Conservation (phyloP, 2,329 filamentous ascomycete genomes). For the Pezicula radicicola region DNA sequence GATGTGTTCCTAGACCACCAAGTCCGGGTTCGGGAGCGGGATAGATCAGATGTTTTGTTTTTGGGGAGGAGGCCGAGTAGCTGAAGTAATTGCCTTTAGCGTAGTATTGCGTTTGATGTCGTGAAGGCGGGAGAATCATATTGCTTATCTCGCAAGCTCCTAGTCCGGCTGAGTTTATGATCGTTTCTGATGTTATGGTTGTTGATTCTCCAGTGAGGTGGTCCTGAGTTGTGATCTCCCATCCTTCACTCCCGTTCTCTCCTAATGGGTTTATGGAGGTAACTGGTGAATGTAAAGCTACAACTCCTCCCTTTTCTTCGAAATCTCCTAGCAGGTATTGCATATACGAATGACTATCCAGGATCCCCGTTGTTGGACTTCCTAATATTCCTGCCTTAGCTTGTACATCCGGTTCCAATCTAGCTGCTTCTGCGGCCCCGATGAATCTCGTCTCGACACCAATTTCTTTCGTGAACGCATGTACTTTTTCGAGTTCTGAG, state of each 20-base stretch:
- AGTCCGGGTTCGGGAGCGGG: conserved; percentile 80
- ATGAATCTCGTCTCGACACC: conserved; percentile 74
- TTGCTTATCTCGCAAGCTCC: conserved; percentile 76
- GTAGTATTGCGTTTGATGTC: conserved; percentile 65
- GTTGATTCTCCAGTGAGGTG: conserved; percentile 42
- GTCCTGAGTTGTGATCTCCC: conserved; percentile 60
- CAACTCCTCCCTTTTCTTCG: conserved; percentile 71
- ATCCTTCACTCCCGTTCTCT: conserved; percentile 55
- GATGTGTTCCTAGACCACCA: conserved; percentile 85
- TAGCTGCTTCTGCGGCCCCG: conserved; percentile 53
- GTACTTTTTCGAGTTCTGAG: conserved; percentile 44
- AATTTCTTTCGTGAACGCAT: conserved; percentile 38
- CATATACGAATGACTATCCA: conserved; percentile 88
- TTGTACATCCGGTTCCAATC: conserved; percentile 71
- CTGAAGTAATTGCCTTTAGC: conserved; percentile 97
- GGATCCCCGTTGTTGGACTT: conserved; percentile 81
- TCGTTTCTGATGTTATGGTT: conserved; percentile 67
- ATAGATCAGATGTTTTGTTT: conserved; percentile 75
- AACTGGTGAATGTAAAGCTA: conserved; percentile 68
- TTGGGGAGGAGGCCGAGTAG: conserved; percentile 64
- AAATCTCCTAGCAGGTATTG: conserved; percentile 72
- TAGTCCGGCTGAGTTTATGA: conserved; percentile 86
- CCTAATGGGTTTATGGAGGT: conserved; percentile 42
- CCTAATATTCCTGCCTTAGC: conserved; percentile 76
- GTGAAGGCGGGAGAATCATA: conserved; percentile 63